Base-by-base conservation (phyloP, 257 asterid species). In the Dorcoceras hygrometricum region DNA sequence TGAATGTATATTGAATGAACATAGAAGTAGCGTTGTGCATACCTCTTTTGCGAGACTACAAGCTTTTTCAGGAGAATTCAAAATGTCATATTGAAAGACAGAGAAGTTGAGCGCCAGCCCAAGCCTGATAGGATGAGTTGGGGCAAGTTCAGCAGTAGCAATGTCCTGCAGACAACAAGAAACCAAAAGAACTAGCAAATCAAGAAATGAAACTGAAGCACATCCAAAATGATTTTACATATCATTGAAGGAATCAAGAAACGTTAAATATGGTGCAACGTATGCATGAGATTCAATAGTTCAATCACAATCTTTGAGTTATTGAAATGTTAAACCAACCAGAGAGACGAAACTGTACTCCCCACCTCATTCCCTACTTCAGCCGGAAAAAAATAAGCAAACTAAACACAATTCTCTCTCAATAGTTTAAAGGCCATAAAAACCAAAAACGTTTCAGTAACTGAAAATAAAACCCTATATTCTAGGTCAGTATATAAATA, bases 121-220 rank as follows among this genome's bases (percentile, higher is more conserved):
- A 71, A 88, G 94, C 50, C 89, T 79, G 70, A 86, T 88, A 28
- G 96, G 94, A 79, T 88, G 90, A 31, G 91, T 88, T 20, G 94
- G 91, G 32, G 90, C 73, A 66, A 88, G 91, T 73, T 86, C 90
- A 4, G 89, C 50, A 54, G 80, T 66, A 68, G 92, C 95, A 63
- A 39, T 12, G 5, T 39, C 50, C 50, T 39, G 50, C 50, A 39
- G 50, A 12, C n/a, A 39, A 39, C 6, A 39, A 11, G 9, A 39
- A 11, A 12, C 18, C 50, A 39, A 39, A 39, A 34, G 46, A 34
- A 34, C 16, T 10, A 34, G 46, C 16, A 34, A 10, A 12, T 39
- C n/a, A 39, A 39, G 19, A 39, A 39, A 39, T 3, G n/a, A 11
- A 39, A 39, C 1, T 4, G 50, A 39, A 39, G 18, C 50, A 3